Evolutionary conservation across 352 stramenopile genomes (phyloP), one percentile per base, ranked within the genome.

Genomic region (Phytopythium boreale): DNA sequence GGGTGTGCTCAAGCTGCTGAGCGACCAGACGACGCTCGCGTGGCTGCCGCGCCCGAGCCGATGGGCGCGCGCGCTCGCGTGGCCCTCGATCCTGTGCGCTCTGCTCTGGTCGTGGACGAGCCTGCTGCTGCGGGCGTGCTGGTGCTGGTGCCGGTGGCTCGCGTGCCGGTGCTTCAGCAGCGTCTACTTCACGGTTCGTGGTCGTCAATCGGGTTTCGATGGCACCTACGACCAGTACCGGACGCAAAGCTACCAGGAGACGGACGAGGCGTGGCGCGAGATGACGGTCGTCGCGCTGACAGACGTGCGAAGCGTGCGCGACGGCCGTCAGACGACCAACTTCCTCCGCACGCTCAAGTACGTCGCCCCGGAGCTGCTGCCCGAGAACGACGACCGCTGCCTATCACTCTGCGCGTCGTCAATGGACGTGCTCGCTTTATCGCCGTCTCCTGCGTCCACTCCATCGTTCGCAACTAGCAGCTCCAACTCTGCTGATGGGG

Each of bases 331-430:
- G 58, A 92, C 80, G 17, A 87, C 80, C 9, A 95, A 90, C 31
- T 85, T 95, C 56, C 76, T 93, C 46, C 78, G 87, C 47, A 95
- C 87, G 4, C 88, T 90, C 64, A 95, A 95, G 68, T 95, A 91
- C 60, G 52, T 95, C 20, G 57, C 66, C 9, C 60, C 68, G 4
- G 67, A 80, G 0, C 67, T 75, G 11, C 66, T 93, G 14, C 76
- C 83, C 0, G 63, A 62, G 7, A 92, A 67, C 56, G 86, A 94
- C 63, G 80, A 89, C n/a, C 75, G 62, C 10, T 91, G 86, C 49
- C 69, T 94, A 10, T 94, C 86, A 37, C 63, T 94, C 26, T 87
- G 76, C 39, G 76, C 70, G 11, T 36, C 29, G 29, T 22, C 61
- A 5, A 36, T 34, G 34, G 50, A 55, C 47, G 20, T 63, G 26